phyloP scores from a whole-genome alignment of 2,329 filamentous ascomycete genomes.

The Diaporthe aspalathi region DNA sequence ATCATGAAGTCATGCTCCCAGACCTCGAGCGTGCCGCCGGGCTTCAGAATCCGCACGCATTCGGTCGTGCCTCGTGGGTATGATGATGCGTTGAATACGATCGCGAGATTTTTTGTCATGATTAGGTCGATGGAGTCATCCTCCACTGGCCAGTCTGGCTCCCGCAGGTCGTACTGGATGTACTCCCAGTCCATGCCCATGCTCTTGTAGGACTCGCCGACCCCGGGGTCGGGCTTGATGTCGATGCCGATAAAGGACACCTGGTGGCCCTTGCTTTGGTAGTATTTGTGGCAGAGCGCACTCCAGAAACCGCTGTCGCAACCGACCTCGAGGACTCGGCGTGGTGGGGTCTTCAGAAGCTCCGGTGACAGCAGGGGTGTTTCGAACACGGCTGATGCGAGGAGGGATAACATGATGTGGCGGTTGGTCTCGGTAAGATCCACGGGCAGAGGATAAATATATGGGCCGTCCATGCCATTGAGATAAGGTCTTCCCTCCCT shows the following conservation, averaged over 20 bases:
- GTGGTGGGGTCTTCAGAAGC: constrained; percentile 56
- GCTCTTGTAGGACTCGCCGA: constrained; percentile 1
- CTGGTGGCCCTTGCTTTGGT: constrained; percentile 39
- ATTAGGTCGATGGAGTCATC: constrained; percentile 35
- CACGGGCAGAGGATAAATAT: constrained; percentile 71
- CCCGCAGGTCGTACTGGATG: constrained; percentile 71
- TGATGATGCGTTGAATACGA: constrained; percentile 63
- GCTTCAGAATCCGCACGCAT: constrained; percentile 67
- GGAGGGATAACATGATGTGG: constrained; percentile 69
- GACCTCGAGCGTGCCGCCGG: constrained; percentile 71
- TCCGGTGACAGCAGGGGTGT: constrained; percentile 47
- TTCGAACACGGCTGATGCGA: constrained; percentile 67
- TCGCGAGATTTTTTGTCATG: constrained; percentile 32
- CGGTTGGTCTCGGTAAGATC: constrained; percentile 72
- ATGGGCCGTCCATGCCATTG: constrained; percentile 40
- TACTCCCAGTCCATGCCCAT: constrained; percentile 58
- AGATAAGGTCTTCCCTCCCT: constrained; percentile 15
- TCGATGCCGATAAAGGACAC: constrained; percentile 46
- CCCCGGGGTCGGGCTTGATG: constrained; percentile 36
- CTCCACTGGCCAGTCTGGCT: constrained; percentile 60
- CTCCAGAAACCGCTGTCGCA: constrained; percentile 74
- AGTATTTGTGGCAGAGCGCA: constrained; percentile 50
- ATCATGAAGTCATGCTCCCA: constrained; percentile 74
- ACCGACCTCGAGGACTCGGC: constrained; percentile 69
- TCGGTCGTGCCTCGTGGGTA: constrained; percentile 72